A percentile compares a stretch with the other conserved stretches of the same genome.
phyloP scores from a whole-genome alignment of 805 yeast genomes.

The Candida quercuum region DNA sequence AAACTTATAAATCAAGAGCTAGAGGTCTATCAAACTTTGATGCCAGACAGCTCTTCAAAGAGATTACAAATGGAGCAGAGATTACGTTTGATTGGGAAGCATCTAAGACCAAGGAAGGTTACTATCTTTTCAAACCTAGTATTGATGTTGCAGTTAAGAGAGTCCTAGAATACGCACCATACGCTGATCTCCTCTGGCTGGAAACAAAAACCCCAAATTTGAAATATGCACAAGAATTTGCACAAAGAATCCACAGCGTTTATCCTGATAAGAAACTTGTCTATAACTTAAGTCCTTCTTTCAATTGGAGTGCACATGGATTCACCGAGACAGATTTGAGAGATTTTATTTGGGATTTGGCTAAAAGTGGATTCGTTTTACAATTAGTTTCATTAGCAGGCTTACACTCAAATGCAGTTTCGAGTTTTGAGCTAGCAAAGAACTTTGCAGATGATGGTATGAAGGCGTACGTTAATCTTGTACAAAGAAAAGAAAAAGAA shows the following conservation, averaged over 20 bases:
- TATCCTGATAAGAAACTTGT: conserved; percentile 53
- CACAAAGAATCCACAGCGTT: conserved; percentile 38
- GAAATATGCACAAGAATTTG: conserved; percentile 38
- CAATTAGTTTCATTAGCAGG: conserved; percentile 62
- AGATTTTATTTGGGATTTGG: conserved; percentile 48
- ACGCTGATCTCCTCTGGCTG: conserved; percentile 56
- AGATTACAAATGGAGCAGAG: conserved; percentile 26
- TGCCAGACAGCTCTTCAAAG: conserved; percentile 15
- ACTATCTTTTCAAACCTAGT: conserved; percentile 43
- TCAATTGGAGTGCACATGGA: conserved; percentile 57
- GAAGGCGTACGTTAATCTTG: conserved; percentile 50
- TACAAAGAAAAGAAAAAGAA: conserved; percentile 42
- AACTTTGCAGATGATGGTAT: conserved; percentile 48
- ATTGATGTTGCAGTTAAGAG: conserved; percentile 51
- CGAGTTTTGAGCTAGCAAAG: conserved; percentile 45
- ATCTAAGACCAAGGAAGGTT: conserved; percentile 55
- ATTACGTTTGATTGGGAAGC: conserved; percentile 54
- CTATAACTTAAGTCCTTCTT: conserved; percentile 55
- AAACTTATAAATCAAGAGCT: conserved; percentile 19
- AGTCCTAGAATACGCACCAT: conserved; percentile 49
- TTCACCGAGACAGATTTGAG: conserved; percentile 40
- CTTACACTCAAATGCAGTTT: conserved; percentile 45
- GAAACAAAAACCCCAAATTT: conserved; percentile 58
- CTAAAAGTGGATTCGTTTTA: conserved; percentile 49
- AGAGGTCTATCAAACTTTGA: conserved; percentile 12